Evolutionary conservation across 2,329 filamentous ascomycete species (phyloP).

Genomic region (Calonectria hawksworthii): DNA sequence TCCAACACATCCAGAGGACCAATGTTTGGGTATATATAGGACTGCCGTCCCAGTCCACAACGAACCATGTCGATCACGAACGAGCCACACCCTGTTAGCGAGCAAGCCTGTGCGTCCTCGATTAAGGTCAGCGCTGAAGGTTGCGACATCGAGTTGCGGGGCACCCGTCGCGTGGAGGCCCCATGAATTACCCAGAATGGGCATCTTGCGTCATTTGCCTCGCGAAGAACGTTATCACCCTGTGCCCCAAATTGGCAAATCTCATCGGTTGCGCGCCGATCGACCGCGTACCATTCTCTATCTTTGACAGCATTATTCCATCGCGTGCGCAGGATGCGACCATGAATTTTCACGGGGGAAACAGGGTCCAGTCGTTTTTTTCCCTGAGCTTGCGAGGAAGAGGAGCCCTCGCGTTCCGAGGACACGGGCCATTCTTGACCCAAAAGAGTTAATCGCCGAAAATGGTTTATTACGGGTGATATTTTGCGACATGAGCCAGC

Average conservation of each 20-base stretch:
- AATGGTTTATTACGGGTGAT: not conserved
- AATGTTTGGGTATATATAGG: constrained; percentile 15
- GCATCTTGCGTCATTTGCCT: constrained; percentile 41
- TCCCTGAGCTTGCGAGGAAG: not conserved
- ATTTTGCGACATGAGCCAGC: not conserved
- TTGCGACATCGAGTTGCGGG: constrained; percentile 28
- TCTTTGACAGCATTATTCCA: not conserved
- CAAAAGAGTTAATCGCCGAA: not conserved
- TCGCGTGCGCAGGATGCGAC: constrained; percentile 10
- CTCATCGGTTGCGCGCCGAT: constrained; percentile 34
- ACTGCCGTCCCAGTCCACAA: not conserved
- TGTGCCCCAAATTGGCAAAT: constrained; percentile 30
- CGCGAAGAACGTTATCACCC: constrained; percentile 38
- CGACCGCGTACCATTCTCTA: not conserved
- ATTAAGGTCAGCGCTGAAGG: constrained; percentile 19
- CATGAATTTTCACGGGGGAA: not conserved
- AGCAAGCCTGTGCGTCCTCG: not conserved
- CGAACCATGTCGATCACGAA: constrained; percentile 18
- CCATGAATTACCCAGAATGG: constrained; percentile 24
- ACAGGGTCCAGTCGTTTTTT: not conserved
- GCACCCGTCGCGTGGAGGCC: constrained; percentile 12
- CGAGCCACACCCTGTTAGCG: constrained; percentile 6
- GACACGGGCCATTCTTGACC: not conserved
- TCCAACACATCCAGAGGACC: not conserved
- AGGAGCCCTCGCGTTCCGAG: constrained; percentile 1